Evolutionary conservation across 2,329 filamentous ascomycete species (phyloP).

Genomic region (Myriosclerotinia curreyana): DNA sequence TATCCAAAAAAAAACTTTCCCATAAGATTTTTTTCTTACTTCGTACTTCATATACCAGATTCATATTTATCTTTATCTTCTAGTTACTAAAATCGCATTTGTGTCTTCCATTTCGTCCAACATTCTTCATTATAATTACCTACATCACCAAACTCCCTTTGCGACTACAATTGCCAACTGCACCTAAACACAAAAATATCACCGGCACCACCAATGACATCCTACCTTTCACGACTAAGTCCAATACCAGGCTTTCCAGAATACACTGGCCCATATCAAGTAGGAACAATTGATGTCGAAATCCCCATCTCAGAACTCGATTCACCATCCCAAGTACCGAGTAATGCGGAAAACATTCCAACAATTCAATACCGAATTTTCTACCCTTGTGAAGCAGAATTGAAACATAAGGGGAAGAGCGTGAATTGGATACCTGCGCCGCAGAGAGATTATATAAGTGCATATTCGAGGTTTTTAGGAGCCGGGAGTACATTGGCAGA

Average conservation of each 20-base stretch:
- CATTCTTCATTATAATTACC: not conserved
- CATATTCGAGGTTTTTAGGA: constrained; percentile 75
- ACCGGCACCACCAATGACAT: constrained; percentile 28
- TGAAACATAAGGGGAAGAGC: constrained; percentile 42
- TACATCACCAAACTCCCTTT: not conserved
- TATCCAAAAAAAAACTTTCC: constrained; percentile 14
- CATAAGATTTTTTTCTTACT: too few species aligned
- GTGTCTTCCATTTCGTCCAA: constrained; percentile 8
- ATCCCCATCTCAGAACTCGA: constrained; percentile 62
- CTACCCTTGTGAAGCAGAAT: constrained; percentile 62
- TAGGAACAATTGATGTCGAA: constrained; percentile 78
- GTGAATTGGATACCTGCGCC: constrained; percentile 77
- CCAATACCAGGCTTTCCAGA: constrained; percentile 70
- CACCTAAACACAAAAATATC: not conserved
- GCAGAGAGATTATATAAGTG: constrained; percentile 69
- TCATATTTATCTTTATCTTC: not conserved
- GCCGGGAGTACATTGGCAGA: constrained; percentile 56
- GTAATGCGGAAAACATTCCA: constrained; percentile 52
- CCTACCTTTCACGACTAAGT: constrained; percentile 52
- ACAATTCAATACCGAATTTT: constrained; percentile 81
- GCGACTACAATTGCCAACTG: constrained; percentile 4
- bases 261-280: constrained; percentile 74
- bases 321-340: constrained; percentile 52
- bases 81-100: not conserved
- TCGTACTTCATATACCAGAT: too few species aligned